A percentile compares a stretch with the other conserved stretches of the same genome.
These are phyloP conservation scores for Clavispora fructus DNA, from an alignment of 805 yeast species.

Conservation along the genomic window DNA sequence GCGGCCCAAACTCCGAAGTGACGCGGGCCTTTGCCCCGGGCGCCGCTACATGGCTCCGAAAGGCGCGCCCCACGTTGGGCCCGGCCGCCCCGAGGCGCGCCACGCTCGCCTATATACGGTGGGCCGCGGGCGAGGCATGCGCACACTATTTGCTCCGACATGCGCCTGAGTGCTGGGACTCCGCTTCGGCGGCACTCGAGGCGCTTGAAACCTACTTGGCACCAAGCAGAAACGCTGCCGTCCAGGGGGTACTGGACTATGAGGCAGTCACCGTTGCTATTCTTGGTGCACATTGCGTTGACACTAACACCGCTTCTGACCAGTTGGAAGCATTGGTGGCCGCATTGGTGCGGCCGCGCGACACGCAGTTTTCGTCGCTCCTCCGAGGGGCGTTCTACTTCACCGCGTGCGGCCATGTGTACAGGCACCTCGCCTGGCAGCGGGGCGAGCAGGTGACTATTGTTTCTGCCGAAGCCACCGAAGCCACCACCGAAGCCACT, in stretches of 20 bases:
- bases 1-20: neutral
- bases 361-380: neutral
- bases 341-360: constrained; percentile 1
- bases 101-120: neutral
- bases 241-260: constrained; percentile 6
- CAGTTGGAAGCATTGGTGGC: neutral
- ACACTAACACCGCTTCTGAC: neutral
- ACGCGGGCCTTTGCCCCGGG: neutral
- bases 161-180: neutral
- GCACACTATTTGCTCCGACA: neutral
- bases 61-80: neutral
- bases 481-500: neutral
- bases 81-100: neutral
- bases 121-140: neutral
- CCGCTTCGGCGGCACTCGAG: neutral
- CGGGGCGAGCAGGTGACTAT: neutral
- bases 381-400: neutral
- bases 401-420: constrained; percentile 6
- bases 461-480: neutral
- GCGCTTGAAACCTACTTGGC: neutral
- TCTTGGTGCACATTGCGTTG: constrained; percentile 5
- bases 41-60: neutral
- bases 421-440: constrained; percentile 4
- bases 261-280: constrained; percentile 8
- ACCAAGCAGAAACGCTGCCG: neutral